Base-by-base conservation (phyloP, 129 eudicot species). In the Oenanthe sinensis region DNA sequence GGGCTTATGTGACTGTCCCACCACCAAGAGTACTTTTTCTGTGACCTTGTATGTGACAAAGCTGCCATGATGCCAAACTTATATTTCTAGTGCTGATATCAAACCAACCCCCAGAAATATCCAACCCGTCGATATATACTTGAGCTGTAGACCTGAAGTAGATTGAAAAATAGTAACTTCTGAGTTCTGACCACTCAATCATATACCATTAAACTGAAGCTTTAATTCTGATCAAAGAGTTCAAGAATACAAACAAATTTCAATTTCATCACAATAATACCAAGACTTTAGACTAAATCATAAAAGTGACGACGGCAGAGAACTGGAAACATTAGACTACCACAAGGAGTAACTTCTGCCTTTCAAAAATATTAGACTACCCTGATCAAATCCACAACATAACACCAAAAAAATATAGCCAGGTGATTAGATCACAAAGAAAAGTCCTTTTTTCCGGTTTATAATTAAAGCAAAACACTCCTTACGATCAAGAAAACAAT, bases 1-100 rank as follows among this genome's bases (percentile, higher is more conserved):
- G 97, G 96, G 80, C 98, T 93, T 67, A 94, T 94, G 74, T 94
- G 98, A 83, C 98, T 91, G 74, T 94, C 96, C 98, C 98, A 94
- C 98, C 98, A 94, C 98, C 97, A 94, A 8, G 98, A 94, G 79
- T 94, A 93, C 97, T 87, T 91, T 9, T 91, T 83, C 74, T 85
- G 78, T 11, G 91, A 85, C 67, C 85, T 88, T 0, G 85, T 67
- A 50, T 87, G 88, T 40, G 93, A 73, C 78, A 87, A 49, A 42
- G 89, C 73, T 37, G 95, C 92, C 98, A 93, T 89, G 71, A 42
- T 86, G 81, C 75, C 78, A 39, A 75, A 46, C 77, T 47, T 22
- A 24, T 45, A 46, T 16, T 0, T 44, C 39, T 4, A 62, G 63
- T 44, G 33, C 77, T 33, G 85, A 76, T 63, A 15, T 63, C 22